Evolutionary conservation across 495 filamentous ascomycete genomes (phyloP).

Genomic region (Haplographium delicatum): DNA sequence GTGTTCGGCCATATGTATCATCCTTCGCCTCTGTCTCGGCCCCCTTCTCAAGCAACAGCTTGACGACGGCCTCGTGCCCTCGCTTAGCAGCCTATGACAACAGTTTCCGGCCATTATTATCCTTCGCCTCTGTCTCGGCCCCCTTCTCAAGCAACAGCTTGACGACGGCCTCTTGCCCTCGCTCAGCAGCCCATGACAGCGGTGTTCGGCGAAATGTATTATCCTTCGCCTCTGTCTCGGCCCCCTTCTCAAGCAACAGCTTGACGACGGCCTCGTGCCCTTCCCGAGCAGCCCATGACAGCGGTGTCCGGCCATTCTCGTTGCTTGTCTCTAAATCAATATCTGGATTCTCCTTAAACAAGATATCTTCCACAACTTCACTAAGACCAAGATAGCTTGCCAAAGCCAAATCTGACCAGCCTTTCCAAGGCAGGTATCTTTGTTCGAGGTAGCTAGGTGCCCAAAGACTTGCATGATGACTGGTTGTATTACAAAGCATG

Average conservation of each 20-base stretch:
- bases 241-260: constrained; percentile 15
- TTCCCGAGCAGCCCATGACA: not conserved
- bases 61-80: constrained; percentile 1
- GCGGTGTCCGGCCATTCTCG: constrained; percentile 22
- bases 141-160: constrained; percentile 16
- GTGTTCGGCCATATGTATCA: not conserved
- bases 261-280: constrained; percentile 11
- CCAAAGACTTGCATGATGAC: constrained; percentile 1
- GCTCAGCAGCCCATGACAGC: constrained; percentile 6
- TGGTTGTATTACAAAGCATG: not conserved
- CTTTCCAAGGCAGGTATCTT: not conserved
- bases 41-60: constrained; percentile 7
- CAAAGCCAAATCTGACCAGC: constrained; percentile 3
- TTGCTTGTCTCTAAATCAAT: constrained; percentile 24
- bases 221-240: constrained; percentile 10
- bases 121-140: constrained; percentile 9
- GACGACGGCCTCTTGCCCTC: constrained; percentile 15
- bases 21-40: not conserved
- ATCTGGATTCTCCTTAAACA: constrained; percentile 4
- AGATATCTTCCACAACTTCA: constrained; percentile 5
- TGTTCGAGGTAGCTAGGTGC: constrained; percentile 1
- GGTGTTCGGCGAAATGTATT: constrained; percentile 1
- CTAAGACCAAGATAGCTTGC: constrained; percentile 6
- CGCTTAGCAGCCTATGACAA: constrained; percentile 17
- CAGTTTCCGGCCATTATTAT: constrained; percentile 5